Conservation (phyloP, 192 early-diverging fungal genomes). For the Glomus cerebriforme region DNA sequence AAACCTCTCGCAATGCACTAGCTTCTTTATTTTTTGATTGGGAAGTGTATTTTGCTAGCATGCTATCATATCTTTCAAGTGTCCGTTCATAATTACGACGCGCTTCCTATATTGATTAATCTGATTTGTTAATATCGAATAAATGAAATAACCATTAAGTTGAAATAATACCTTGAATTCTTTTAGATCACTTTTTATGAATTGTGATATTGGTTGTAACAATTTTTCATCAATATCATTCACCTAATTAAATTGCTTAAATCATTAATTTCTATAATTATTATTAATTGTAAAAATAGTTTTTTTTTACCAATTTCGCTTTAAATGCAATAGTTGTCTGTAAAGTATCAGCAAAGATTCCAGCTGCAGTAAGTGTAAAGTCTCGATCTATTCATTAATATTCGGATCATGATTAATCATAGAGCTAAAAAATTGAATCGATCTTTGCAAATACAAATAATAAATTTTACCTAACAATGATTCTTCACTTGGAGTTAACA, state of each 20-base stretch:
- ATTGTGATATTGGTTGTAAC: slow-evolving; percentile 57
- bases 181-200: slow-evolving; percentile 63
- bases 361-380: slow-evolving; percentile 46
- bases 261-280: neutral
- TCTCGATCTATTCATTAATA: slow-evolving; percentile 39
- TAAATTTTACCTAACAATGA: slow-evolving; percentile 37
- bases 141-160: neutral
- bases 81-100: slow-evolving; percentile 49
- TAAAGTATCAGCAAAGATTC: slow-evolving; percentile 46
- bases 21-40: slow-evolving; percentile 68
- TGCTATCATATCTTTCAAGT: slow-evolving; percentile 64
- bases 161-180: slow-evolving; percentile 56
- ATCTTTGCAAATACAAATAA: neutral
- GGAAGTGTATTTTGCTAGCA: slow-evolving; percentile 56
- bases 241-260: slow-evolving; percentile 36
- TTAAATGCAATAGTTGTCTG: slow-evolving; percentile 51
- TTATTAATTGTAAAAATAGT: neutral
- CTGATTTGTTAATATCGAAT: slow-evolving; percentile 9
- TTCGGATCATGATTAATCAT: slow-evolving; percentile 1
- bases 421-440: neutral
- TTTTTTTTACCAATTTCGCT: slow-evolving; percentile 44
- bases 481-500: slow-evolving; percentile 27
- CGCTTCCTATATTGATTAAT: slow-evolving; percentile 38
- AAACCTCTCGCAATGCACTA: slow-evolving; percentile 57
- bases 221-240: slow-evolving; percentile 62